Conservation (phyloP, 2,329 filamentous ascomycete genomes). For the Pyrenochaeta sp. region DNA sequence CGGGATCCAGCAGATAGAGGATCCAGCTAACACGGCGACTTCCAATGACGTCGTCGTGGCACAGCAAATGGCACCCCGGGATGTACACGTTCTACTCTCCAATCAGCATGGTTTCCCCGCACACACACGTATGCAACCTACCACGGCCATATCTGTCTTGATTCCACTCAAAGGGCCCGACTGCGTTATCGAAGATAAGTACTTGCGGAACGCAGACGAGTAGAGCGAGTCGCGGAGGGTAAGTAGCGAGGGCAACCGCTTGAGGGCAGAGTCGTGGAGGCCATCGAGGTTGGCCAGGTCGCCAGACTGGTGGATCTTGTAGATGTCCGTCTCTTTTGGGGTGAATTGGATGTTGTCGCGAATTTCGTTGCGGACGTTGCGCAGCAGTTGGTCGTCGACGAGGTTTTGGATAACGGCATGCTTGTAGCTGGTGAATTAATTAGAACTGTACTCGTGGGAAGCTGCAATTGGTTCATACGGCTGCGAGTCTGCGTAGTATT, state of each 20-base stretch:
- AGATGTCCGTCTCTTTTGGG: conserved; percentile 98
- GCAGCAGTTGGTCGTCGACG: conserved; percentile 81
- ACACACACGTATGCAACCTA: conserved; percentile 18
- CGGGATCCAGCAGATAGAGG: conserved; percentile 91
- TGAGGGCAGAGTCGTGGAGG: conserved; percentile 82
- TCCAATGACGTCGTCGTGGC: conserved; percentile 99
- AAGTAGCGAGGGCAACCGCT: conserved; percentile 87
- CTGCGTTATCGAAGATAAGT: conserved; percentile 83
- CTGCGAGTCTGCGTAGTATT: conserved; percentile 48
- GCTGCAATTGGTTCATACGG: conserved; percentile 39
- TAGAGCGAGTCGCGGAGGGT: conserved; percentile 93
- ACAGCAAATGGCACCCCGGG: conserved; percentile 91
- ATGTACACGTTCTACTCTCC: conserved; percentile 80
- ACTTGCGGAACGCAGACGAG: conserved; percentile 86
- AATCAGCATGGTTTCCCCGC: conserved; percentile 17
- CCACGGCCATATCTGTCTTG: conserved; percentile 98
- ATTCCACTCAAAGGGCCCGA: conserved; percentile 86
- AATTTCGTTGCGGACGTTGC: conserved; percentile 87
- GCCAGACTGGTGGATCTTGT: conserved; percentile 98
- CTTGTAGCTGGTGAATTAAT: conserved; percentile 68
- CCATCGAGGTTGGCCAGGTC: conserved; percentile 97
- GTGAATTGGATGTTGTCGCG: conserved; percentile 92
- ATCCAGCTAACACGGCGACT: conserved; percentile 96
- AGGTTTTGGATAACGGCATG: conserved; percentile 87
- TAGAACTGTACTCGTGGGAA: conserved; percentile 7